These are phyloP conservation scores for Suhomyces panamericanus DNA, from an alignment of 1,139 yeast genomes.

Conservation along the genomic window DNA sequence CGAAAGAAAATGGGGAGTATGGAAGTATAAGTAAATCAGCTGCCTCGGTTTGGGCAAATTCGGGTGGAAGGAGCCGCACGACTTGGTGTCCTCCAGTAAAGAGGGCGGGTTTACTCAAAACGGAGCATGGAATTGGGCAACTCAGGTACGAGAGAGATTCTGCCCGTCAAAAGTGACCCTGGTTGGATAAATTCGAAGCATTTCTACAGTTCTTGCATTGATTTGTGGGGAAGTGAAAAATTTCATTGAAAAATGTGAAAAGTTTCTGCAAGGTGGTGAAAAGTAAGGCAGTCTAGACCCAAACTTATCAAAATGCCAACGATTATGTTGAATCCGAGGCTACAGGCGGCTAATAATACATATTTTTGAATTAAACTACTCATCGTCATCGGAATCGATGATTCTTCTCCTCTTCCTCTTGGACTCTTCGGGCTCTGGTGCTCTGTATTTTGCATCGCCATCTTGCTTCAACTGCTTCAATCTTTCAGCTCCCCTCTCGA, in stretches of 20 bases:
- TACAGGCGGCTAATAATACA: constrained; percentile 6
- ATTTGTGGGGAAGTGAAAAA: background rate
- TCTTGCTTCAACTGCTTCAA: constrained; percentile 58
- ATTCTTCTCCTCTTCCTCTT: constrained; percentile 52
- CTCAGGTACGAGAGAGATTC: too few relatives aligned
- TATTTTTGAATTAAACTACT: constrained; percentile 12
- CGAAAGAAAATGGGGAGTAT: background rate
- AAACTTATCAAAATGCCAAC: too few relatives aligned
- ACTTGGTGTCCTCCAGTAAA: background rate
- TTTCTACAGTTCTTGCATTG: background rate
- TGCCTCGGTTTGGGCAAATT: background rate
- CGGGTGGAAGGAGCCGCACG: constrained; percentile 7
- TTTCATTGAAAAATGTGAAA: background rate
- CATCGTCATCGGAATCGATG: constrained; percentile 61
- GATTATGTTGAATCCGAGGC: background rate
- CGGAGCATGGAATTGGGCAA: too few relatives aligned
- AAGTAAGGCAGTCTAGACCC: too few relatives aligned
- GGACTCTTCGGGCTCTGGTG: constrained; percentile 34
- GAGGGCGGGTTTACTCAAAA: too few relatives aligned
- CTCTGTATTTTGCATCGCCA: constrained; percentile 52
- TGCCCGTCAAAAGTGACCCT: too few relatives aligned
- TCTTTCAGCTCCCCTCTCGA: constrained; percentile 61
- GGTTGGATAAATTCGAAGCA: too few relatives aligned
- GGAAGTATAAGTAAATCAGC: too few relatives aligned
- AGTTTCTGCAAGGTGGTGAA: background rate